These are phyloP conservation scores for Serendipita indica DNA, from an alignment of 768 basidiomycete species.

Conservation along the genomic window DNA sequence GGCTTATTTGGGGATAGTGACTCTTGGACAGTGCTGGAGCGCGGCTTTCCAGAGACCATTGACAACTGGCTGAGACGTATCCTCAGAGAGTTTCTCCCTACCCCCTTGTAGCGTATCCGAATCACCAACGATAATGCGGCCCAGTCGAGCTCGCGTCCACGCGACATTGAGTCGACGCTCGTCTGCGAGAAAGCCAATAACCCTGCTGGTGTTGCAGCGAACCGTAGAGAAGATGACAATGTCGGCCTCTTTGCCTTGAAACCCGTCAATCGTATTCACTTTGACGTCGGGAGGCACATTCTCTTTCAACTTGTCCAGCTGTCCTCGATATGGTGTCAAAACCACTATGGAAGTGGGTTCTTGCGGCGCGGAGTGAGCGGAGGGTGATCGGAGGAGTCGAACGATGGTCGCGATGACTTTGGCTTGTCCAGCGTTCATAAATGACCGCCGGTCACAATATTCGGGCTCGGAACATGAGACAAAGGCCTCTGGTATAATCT, in stretches of 20 bases:
- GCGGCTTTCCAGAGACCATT: background rate
- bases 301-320: constrained; percentile 33
- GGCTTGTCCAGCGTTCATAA: constrained; percentile 46
- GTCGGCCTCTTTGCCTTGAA: constrained; percentile 56
- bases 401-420: constrained; percentile 36
- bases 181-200: constrained; percentile 55
- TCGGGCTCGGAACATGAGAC: constrained; percentile 44
- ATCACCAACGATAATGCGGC: constrained; percentile 47
- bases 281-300: constrained; percentile 21
- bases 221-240: constrained; percentile 52
- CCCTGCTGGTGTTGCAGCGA: constrained; percentile 40
- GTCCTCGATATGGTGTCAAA: constrained; percentile 47
- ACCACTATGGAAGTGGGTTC: constrained; percentile 25
- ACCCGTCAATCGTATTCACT: constrained; percentile 43
- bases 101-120: constrained; percentile 29
- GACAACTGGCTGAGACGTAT: background rate
- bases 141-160: constrained; percentile 50
- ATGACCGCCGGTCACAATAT: constrained; percentile 43
- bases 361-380: background rate
- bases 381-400: constrained; percentile 25
- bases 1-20: background rate
- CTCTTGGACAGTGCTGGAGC: background rate
- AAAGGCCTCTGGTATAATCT: constrained; percentile 39
- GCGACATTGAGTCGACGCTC: constrained; percentile 47
- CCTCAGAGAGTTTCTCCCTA: background rate